These are phyloP conservation scores for Kwoniella bestiolae DNA, from an alignment of 768 basidiomycete species.

Conservation along the genomic window DNA sequence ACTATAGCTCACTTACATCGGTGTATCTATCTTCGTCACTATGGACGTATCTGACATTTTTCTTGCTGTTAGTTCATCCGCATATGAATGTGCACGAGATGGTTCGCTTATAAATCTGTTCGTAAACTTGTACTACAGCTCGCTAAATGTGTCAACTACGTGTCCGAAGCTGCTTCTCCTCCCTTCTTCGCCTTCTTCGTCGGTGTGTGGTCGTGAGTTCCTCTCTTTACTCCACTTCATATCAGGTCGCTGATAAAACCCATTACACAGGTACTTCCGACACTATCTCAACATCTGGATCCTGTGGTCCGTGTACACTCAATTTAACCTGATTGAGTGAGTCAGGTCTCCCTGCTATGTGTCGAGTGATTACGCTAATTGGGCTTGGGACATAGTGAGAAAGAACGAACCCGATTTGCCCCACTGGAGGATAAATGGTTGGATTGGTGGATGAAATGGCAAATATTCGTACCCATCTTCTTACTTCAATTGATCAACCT, in stretches of 20 bases:
- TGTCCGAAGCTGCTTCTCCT: slow-evolving; percentile 66
- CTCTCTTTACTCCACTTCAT: neutral
- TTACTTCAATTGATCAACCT: slow-evolving; percentile 82
- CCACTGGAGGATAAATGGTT: slow-evolving; percentile 72
- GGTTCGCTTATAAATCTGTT: too few relatives aligned
- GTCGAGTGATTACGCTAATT: neutral
- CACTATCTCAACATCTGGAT: slow-evolving; percentile 87
- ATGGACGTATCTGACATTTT: slow-evolving; percentile 95
- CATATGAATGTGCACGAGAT: too few relatives aligned
- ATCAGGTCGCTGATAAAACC: neutral
- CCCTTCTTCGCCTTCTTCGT: slow-evolving; percentile 70
- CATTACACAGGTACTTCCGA: slow-evolving; percentile 77
- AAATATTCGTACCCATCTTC: slow-evolving; percentile 74
- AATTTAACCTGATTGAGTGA: slow-evolving; percentile 76
- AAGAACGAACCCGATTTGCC: slow-evolving; percentile 26
- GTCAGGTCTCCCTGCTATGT: slow-evolving; percentile 11
- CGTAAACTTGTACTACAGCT: slow-evolving; percentile 61
- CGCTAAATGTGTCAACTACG: slow-evolving; percentile 86
- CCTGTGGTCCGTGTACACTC: slow-evolving; percentile 81
- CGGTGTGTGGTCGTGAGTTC: slow-evolving; percentile 76
- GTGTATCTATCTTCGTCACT: slow-evolving; percentile 88
- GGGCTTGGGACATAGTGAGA: slow-evolving; percentile 1
- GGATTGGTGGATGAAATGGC: slow-evolving; percentile 69
- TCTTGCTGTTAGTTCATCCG: slow-evolving; percentile 71
- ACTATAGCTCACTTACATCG: slow-evolving; percentile 71